phyloP scores from a whole-genome alignment of 2,329 filamentous ascomycete genomes.

The Trichoderma oligosporum region DNA sequence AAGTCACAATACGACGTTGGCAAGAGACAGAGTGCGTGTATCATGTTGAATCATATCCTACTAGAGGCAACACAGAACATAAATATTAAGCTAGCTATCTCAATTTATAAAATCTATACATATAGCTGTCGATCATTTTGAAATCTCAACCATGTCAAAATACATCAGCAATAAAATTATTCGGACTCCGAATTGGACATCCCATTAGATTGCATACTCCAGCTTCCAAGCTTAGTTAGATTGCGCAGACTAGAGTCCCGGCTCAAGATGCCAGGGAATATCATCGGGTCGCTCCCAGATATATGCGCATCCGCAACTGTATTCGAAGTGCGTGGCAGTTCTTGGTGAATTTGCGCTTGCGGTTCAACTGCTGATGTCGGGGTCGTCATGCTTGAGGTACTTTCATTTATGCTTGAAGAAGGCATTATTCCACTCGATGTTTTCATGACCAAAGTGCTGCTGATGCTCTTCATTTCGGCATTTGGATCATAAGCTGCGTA shows the following conservation, averaged over 20 bases:
- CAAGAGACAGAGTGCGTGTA: too few species aligned
- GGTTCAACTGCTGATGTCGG: neutral
- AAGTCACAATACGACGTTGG: too few species aligned
- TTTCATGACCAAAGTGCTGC: conserved; percentile 15
- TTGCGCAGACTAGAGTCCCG: conserved; percentile 5
- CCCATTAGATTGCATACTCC: conserved; percentile 5
- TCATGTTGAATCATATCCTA: too few species aligned
- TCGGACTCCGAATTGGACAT: neutral
- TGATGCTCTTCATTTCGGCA: neutral
- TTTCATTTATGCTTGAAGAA: neutral
- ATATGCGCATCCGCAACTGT: conserved; percentile 45
- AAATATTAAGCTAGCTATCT: too few species aligned
- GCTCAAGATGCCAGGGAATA: conserved; percentile 66
- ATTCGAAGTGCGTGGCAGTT: conserved; percentile 38
- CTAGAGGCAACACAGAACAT: too few species aligned
- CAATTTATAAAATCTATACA: too few species aligned
- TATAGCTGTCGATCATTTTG: too few species aligned
- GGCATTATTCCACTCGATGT: conserved; percentile 20
- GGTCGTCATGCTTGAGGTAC: neutral
- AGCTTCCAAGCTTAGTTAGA: conserved; percentile 4
- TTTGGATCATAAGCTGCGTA: conserved; percentile 38
- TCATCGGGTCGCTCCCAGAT: conserved; percentile 60
- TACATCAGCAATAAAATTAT: neutral
- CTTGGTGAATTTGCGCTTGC: conserved; percentile 22
- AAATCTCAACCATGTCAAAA: neutral